These are phyloP conservation scores for Castanea crenata DNA, from an alignment of 306 rosid species.

Conservation along the genomic window DNA sequence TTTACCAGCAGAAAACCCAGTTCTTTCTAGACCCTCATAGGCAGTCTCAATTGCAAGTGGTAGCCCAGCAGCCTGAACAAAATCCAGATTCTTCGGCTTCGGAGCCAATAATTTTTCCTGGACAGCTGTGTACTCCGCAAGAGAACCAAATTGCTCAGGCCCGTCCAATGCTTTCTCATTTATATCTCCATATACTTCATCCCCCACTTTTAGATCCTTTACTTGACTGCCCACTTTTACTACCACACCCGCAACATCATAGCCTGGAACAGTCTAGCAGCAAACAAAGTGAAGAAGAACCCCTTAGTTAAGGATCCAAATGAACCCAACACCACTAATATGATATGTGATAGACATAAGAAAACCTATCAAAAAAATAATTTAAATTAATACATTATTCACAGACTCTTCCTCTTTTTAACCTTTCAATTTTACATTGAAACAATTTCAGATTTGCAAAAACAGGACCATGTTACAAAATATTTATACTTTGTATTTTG, in stretches of 20 bases:
- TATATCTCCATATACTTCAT: slow-evolving; percentile 85
- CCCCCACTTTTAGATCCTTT: slow-evolving; percentile 75
- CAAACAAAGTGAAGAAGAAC: slow-evolving; percentile 17
- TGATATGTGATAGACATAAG: neutral
- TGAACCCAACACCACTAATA: neutral
- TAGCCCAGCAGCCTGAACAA: slow-evolving; percentile 75
- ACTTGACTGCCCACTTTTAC: slow-evolving; percentile 79
- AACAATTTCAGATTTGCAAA: too few species aligned
- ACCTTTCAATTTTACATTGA: too few species aligned
- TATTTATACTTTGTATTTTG: too few species aligned
- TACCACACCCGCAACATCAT: slow-evolving; percentile 89
- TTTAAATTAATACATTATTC: neutral
- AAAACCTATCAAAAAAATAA: neutral
- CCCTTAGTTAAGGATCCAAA: neutral
- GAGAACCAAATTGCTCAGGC: slow-evolving; percentile 81
- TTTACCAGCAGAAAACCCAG: slow-evolving; percentile 81
- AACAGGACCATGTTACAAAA: too few species aligned
- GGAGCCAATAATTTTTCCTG: slow-evolving; percentile 78
- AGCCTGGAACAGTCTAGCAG: slow-evolving; percentile 88
- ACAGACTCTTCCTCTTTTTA: neutral
- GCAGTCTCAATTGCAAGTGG: slow-evolving; percentile 97
- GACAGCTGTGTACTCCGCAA: slow-evolving; percentile 91
- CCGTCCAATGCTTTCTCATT: slow-evolving; percentile 86
- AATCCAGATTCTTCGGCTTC: slow-evolving; percentile 76
- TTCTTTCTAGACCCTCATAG: slow-evolving; percentile 74